Percentiles rank a stretch among this genome's conserved stretches.
Evolutionary conservation across 2,329 filamentous ascomycete species (phyloP).

Genomic region (Penicillium sp.): DNA sequence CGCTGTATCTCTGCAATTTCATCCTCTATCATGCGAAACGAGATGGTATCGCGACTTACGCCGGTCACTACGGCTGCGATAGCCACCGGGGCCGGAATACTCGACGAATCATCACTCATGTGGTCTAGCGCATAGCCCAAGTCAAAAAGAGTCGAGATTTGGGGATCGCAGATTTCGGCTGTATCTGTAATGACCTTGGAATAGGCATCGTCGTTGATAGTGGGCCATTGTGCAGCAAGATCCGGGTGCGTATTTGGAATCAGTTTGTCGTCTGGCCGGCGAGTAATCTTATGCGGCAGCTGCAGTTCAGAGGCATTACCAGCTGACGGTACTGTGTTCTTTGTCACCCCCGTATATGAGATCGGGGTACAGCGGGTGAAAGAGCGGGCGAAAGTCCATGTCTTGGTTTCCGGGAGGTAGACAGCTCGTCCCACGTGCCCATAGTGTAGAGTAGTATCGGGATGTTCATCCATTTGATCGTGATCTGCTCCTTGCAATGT

Average conservation of each 20-base stretch:
- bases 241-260: constrained; percentile 34
- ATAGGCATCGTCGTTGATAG: constrained; percentile 27
- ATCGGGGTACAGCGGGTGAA: constrained; percentile 25
- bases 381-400: constrained; percentile 49
- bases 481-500: constrained; percentile 29
- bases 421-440: constrained; percentile 52
- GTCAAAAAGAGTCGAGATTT: constrained; percentile 43
- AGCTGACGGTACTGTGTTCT: constrained; percentile 25
- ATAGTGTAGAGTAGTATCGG: constrained; percentile 50
- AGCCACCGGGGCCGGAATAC: constrained; percentile 28
- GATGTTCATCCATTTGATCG: constrained; percentile 56
- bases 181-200: constrained; percentile 32
- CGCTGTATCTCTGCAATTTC: constrained; percentile 24
- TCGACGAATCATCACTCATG: constrained; percentile 24
- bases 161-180: constrained; percentile 33
- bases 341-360: constrained; percentile 31
- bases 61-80: constrained; percentile 42
- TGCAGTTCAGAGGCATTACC: constrained; percentile 9
- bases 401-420: constrained; percentile 47
- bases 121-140: constrained; percentile 47
- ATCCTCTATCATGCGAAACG: constrained; percentile 38
- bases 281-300: constrained; percentile 3
- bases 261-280: constrained; percentile 18
- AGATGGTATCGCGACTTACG: constrained; percentile 46
- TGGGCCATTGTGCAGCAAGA: constrained; percentile 32